A percentile compares a stretch with the other conserved stretches of the same genome.
Evolutionary conservation across 1,284 basidiomycete genomes (phyloP).

Genomic region (Fomitiporia mediterranea): DNA sequence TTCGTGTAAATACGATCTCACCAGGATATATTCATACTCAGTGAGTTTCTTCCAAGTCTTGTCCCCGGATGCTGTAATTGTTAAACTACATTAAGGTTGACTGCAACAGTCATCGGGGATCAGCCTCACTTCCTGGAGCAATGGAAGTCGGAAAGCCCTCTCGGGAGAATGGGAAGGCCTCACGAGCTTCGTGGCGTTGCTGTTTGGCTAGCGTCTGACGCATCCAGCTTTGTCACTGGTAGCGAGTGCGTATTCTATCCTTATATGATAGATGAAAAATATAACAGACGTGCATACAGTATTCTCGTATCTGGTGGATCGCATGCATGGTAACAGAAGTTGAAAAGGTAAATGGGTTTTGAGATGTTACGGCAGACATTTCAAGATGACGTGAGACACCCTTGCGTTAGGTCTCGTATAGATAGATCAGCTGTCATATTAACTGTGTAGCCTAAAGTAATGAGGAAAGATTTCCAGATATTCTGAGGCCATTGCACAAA

Average conservation of each 20-base stretch:
- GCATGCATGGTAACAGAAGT: conserved; percentile 67
- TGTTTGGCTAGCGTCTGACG: conserved; percentile 76
- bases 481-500: too few relatives aligned
- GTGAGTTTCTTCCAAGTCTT: too few relatives aligned
- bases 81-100: conserved; percentile 55
- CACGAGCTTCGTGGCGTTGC: conserved; percentile 78
- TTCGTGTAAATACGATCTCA: conserved; percentile 73
- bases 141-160: conserved; percentile 70
- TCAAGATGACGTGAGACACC: too few relatives aligned
- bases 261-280: too few relatives aligned
- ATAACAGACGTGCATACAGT: conserved; percentile 32
- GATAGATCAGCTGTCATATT: too few relatives aligned
- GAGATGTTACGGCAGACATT: too few relatives aligned
- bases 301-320: conserved; percentile 70
- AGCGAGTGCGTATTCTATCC: conserved; percentile 74
- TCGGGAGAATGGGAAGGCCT: conserved; percentile 69
- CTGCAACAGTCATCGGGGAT: conserved; percentile 68
- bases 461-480: too few relatives aligned
- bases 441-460: too few relatives aligned
- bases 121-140: conserved; percentile 64
- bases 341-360: too few relatives aligned
- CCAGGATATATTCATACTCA: conserved; percentile 73
- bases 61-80: too few relatives aligned
- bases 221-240: conserved; percentile 71
- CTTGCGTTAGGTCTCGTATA: too few relatives aligned